Evolutionary conservation across 768 basidiomycete species (phyloP).

Genomic region (Suillus fuscotomentosus): DNA sequence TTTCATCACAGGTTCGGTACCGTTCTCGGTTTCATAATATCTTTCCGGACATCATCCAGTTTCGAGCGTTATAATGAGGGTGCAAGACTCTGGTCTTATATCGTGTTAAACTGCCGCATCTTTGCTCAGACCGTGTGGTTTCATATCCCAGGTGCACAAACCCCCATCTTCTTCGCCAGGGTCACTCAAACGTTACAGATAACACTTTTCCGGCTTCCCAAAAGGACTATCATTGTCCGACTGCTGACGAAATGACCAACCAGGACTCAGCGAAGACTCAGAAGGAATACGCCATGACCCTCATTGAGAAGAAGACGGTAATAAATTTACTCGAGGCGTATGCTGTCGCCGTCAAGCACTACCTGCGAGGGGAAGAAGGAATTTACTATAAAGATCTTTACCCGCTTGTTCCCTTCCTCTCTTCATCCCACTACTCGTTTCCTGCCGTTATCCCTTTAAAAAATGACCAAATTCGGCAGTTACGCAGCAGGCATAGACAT

Average conservation of each 20-base stretch:
- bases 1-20: conserved; percentile 48
- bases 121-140: conserved; percentile 67
- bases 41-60: conserved; percentile 68
- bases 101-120: conserved; percentile 51
- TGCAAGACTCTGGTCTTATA: conserved; percentile 62
- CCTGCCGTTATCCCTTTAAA: conserved; percentile 45
- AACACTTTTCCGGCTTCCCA: conserved; percentile 16
- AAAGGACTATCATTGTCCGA: conserved; percentile 4
- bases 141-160: conserved; percentile 53
- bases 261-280: conserved; percentile 11
- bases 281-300: conserved; percentile 41
- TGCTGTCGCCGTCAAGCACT: conserved; percentile 65
- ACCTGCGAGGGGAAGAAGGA: conserved; percentile 54
- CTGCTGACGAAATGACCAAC: conserved; percentile 11
- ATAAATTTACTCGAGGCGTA: conserved; percentile 69
- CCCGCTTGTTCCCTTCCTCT: conserved; percentile 71
- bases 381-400: conserved; percentile 47
- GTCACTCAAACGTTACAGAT: conserved; percentile 12
- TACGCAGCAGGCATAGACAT: too few relatives aligned
- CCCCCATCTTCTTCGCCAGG: not conserved
- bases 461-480: not conserved
- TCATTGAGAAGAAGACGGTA: conserved; percentile 68
- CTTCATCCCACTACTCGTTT: conserved; percentile 48
- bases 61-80: conserved; percentile 78
- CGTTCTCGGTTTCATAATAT: conserved; percentile 72